A percentile compares a stretch with the other conserved stretches of the same genome.
These are phyloP conservation scores for Chaetomium globosum DNA, from an alignment of 2,329 filamentous ascomycete species.

Conservation along the genomic window DNA sequence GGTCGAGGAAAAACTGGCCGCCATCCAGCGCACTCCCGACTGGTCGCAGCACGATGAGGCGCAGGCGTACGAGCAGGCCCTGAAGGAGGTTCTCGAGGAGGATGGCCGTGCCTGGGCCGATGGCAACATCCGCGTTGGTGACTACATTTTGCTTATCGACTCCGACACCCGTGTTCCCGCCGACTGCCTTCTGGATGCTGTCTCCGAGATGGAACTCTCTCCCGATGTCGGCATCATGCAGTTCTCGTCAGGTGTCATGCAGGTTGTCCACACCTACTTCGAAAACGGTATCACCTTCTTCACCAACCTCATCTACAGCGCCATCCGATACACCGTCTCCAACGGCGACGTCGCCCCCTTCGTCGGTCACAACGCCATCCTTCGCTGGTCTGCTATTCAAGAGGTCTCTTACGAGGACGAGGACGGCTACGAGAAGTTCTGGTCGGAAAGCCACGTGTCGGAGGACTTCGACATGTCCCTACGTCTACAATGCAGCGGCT, in stretches of 20 bases:
- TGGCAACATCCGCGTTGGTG: slow-evolving; percentile 82
- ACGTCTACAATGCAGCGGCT: slow-evolving; percentile 71
- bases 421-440: slow-evolving; percentile 76
- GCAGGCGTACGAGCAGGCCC: slow-evolving; percentile 64
- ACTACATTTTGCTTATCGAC: slow-evolving; percentile 79
- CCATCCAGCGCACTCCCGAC: slow-evolving; percentile 57
- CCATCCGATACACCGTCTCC: slow-evolving; percentile 75
- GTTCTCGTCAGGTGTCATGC: slow-evolving; percentile 77
- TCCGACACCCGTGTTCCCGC: slow-evolving; percentile 77
- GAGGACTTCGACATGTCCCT: slow-evolving; percentile 84
- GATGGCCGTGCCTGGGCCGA: slow-evolving; percentile 76
- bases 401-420: slow-evolving; percentile 70
- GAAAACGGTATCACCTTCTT: slow-evolving; percentile 72
- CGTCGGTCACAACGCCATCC: slow-evolving; percentile 77
- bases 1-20: slow-evolving; percentile 68
- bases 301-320: slow-evolving; percentile 74
- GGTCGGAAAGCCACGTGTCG: slow-evolving; percentile 78
- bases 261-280: slow-evolving; percentile 73
- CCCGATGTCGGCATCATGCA: slow-evolving; percentile 79
- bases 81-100: slow-evolving; percentile 67
- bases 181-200: slow-evolving; percentile 77
- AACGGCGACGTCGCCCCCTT: slow-evolving; percentile 78
- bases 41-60: slow-evolving; percentile 73
- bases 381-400: slow-evolving; percentile 75
- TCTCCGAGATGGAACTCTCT: slow-evolving; percentile 79